A percentile compares a stretch with the other conserved stretches of the same genome.
These are phyloP conservation scores for Heliophila coronopifolia DNA, from an alignment of 441 rosid species.

Conservation along the genomic window DNA sequence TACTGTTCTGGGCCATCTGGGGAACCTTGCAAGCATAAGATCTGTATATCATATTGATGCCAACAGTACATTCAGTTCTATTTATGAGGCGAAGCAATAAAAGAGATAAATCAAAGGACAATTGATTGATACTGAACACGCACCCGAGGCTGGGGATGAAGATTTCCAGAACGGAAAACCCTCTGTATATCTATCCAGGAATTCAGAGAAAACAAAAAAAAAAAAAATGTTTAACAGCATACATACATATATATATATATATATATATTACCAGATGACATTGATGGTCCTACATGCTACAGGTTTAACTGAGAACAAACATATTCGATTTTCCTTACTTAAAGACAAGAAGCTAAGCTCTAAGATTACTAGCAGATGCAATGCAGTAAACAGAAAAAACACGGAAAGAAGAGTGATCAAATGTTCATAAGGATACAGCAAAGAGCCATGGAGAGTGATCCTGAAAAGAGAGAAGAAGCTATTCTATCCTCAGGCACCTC, in stretches of 20 bases:
- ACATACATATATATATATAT: too few species aligned
- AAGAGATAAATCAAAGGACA: not conserved
- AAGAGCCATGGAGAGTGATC: constrained; percentile 92
- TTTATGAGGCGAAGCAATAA: not conserved
- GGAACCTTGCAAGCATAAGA: constrained; percentile 95
- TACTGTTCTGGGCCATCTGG: constrained; percentile 98
- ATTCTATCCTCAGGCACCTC: constrained; percentile 37
- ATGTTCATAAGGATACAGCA: constrained; percentile 70
- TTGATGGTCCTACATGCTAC: not conserved
- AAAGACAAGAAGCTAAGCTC: not conserved
- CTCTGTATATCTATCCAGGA: constrained; percentile 62
- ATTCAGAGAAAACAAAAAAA: constrained; percentile 41
- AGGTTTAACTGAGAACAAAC: not conserved
- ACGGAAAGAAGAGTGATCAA: constrained; percentile 5
- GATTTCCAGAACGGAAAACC: constrained; percentile 71
- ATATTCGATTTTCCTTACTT: not conserved
- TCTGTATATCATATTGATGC: constrained; percentile 43
- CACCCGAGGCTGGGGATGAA: constrained; percentile 90
- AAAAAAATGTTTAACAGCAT: too few species aligned
- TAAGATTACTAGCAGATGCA: not conserved
- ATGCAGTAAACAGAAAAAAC: not conserved
- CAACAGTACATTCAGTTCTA: constrained; percentile 21
- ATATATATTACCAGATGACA: not conserved
- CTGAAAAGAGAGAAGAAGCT: constrained; percentile 67
- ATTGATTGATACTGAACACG: constrained; percentile 30